Evolutionary conservation across 2,329 filamentous ascomycete genomes (phyloP).

Genomic region (Amphichorda felina): DNA sequence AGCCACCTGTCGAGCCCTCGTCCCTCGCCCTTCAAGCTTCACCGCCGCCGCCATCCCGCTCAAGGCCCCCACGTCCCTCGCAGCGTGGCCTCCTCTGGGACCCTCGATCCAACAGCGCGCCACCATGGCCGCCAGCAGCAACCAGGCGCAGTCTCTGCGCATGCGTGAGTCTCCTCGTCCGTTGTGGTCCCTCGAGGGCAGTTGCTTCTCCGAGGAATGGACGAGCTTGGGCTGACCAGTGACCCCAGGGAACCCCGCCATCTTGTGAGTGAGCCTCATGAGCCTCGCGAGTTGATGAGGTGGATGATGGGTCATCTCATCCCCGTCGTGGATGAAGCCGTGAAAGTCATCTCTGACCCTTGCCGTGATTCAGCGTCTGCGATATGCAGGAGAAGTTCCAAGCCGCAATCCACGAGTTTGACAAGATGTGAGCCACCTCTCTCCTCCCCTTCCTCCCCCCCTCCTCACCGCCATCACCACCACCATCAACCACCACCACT

Average conservation of each 20-base stretch:
- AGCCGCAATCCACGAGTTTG: conserved; percentile 70
- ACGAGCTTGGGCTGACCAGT: background rate
- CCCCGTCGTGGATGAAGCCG: too few species aligned
- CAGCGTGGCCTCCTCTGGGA: background rate
- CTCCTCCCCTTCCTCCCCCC: background rate
- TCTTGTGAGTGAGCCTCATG: conserved; percentile 30
- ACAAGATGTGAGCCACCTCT: conserved; percentile 60
- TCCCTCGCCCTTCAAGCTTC: too few species aligned
- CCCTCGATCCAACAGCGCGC: background rate
- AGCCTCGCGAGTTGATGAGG: background rate
- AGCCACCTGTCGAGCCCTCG: too few species aligned
- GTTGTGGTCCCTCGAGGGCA: background rate
- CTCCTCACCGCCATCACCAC: conserved; percentile 3
- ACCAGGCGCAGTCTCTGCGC: conserved; percentile 12
- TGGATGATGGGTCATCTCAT: too few species aligned
- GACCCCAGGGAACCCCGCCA: conserved; percentile 30
- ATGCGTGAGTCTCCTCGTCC: conserved; percentile 17
- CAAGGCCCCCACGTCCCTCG: background rate
- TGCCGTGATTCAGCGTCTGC: conserved; percentile 61
- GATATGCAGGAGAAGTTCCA: conserved; percentile 94
- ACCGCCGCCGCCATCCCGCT: background rate
- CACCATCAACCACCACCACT: background rate
- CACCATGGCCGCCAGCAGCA: conserved; percentile 8
- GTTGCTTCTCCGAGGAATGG: background rate
- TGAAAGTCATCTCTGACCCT: background rate